A percentile compares a stretch with the other conserved stretches of the same genome.
Evolutionary conservation across 192 early-diverging fungal species (phyloP).

Genomic region (Linnemannia exigua): DNA sequence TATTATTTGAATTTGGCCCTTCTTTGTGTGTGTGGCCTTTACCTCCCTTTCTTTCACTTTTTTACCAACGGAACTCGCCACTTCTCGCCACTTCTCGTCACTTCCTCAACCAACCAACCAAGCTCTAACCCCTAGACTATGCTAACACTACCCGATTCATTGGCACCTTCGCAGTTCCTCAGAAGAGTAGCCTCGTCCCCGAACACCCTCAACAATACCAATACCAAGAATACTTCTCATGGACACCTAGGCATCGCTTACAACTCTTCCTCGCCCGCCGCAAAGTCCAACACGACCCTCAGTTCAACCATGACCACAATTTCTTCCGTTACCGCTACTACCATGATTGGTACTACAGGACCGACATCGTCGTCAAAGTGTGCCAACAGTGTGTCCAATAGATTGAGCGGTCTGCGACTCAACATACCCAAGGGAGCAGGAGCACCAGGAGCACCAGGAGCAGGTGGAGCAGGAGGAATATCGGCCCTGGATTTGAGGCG

Average conservation of each 20-base stretch:
- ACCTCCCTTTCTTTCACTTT: not conserved
- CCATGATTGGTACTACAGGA: not conserved
- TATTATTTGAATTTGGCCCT: not conserved
- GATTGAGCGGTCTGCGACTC: slow-evolving; percentile 18
- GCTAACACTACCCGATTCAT: slow-evolving; percentile 8
- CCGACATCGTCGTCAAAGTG: slow-evolving; percentile 21
- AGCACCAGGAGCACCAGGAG: slow-evolving; percentile 9
- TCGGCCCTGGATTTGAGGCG: slow-evolving; percentile 47
- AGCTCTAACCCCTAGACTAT: slow-evolving; percentile 19
- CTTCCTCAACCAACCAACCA: not conserved
- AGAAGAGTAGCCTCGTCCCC: slow-evolving; percentile 68
- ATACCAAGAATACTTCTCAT: slow-evolving; percentile 20
- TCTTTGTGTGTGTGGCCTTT: not conserved
- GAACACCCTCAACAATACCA: slow-evolving; percentile 8
- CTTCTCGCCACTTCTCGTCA: not conserved
- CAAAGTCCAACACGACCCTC: slow-evolving; percentile 42
- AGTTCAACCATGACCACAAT: slow-evolving; percentile 39
- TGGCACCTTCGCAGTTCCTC: slow-evolving; percentile 41
- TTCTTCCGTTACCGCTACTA: slow-evolving; percentile 9
- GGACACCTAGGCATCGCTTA: slow-evolving; percentile 31
- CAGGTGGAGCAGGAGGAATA: not conserved
- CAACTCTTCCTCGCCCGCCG: slow-evolving; percentile 31
- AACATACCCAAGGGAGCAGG: slow-evolving; percentile 37
- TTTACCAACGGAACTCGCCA: too few species aligned
- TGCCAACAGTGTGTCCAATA: not conserved